These are phyloP conservation scores for Yarrowia osloensis DNA, from an alignment of 805 yeast species.

Conservation along the genomic window DNA sequence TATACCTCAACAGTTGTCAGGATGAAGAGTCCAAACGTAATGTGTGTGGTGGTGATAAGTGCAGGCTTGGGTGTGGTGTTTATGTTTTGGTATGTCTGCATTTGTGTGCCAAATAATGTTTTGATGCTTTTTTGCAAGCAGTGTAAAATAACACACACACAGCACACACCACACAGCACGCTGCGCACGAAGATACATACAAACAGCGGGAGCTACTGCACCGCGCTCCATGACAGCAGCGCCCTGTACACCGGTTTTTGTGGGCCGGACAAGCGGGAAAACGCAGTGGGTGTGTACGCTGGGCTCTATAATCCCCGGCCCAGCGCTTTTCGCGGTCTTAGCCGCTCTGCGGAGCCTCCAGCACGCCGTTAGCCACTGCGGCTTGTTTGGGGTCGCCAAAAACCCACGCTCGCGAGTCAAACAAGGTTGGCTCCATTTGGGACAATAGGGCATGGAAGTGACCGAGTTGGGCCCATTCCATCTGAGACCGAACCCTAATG, in stretches of 20 bases:
- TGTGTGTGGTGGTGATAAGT: slow-evolving; percentile 27
- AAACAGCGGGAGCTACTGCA: background rate
- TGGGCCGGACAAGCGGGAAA: background rate
- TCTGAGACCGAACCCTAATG: background rate
- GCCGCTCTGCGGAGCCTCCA: background rate
- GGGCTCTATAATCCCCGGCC: background rate
- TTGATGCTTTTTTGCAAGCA: slow-evolving; percentile 22
- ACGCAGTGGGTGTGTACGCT: background rate
- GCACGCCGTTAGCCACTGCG: background rate
- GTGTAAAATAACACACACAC: slow-evolving; percentile 19
- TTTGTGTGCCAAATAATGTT: slow-evolving; percentile 30
- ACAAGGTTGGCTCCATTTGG: background rate
- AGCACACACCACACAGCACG: background rate
- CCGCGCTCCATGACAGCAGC: background rate
- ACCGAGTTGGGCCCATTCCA: slow-evolving; percentile 13
- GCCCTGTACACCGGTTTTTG: background rate
- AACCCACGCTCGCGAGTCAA: slow-evolving; percentile 28
- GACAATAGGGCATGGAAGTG: background rate
- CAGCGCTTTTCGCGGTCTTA: background rate
- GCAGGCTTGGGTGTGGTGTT: slow-evolving; percentile 25
- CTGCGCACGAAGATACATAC: background rate
- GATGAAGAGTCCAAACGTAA: slow-evolving; percentile 27
- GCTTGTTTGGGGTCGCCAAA: slow-evolving; percentile 2
- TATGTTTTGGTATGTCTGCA: slow-evolving; percentile 31
- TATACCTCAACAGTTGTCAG: slow-evolving; percentile 13